A percentile compares a stretch with the other conserved stretches of the same genome.
These are phyloP conservation scores for Plectosphaerella plurivora DNA, from an alignment of 2,329 filamentous ascomycete genomes.

Conservation along the genomic window DNA sequence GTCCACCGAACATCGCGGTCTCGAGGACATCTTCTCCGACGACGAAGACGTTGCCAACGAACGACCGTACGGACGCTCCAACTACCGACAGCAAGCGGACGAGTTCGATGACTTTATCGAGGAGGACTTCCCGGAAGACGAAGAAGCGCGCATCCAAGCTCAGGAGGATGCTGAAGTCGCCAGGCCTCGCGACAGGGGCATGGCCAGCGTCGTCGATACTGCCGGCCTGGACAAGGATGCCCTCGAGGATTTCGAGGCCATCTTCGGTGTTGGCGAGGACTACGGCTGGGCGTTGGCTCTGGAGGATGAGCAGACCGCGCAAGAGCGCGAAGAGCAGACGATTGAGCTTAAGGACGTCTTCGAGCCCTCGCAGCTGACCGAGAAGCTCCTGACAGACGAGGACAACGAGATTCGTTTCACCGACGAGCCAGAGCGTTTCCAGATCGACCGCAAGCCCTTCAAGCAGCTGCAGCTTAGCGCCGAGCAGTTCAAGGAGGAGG, in stretches of 20 bases:
- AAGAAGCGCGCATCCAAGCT: conserved; percentile 69
- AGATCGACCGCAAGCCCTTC: conserved; percentile 86
- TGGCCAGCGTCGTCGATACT: conserved; percentile 68
- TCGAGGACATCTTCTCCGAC: conserved; percentile 93
- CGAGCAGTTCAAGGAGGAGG: conserved; percentile 86
- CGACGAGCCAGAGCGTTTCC: conserved; percentile 92
- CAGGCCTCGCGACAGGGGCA: conserved; percentile 67
- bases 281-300: conserved; percentile 92
- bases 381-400: conserved; percentile 92
- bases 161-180: conserved; percentile 87
- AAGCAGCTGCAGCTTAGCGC: conserved; percentile 74
- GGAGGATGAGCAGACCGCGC: conserved; percentile 80
- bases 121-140: conserved; percentile 87
- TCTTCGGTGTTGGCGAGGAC: conserved; percentile 93
- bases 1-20: conserved; percentile 60
- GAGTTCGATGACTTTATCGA: conserved; percentile 97
- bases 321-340: conserved; percentile 72
- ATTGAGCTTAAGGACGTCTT: conserved; percentile 97
- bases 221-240: conserved; percentile 87
- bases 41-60: conserved; percentile 69
- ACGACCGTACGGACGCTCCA: conserved; percentile 43
- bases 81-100: conserved; percentile 60
- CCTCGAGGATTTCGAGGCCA: conserved; percentile 83
- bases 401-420: conserved; percentile 86
- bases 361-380: conserved; percentile 88